Base-by-base conservation (phyloP, 139 green algal genomes). In the Helicosporidium sp. region DNA sequence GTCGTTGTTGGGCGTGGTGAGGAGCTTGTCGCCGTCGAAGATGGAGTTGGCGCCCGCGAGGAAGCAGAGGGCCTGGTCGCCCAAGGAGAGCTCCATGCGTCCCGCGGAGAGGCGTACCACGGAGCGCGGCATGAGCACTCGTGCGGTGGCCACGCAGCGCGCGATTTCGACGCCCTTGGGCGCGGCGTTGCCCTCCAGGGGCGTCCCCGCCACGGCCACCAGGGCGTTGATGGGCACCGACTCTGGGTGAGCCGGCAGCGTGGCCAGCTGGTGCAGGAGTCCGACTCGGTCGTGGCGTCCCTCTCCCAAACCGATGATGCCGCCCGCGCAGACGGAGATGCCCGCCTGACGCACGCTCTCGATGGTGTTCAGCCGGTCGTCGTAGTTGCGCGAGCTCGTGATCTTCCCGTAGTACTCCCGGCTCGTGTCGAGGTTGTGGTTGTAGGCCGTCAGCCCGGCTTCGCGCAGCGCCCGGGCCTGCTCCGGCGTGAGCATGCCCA, bases 341-440 rank as follows among this genome's bases (percentile, higher is more conserved):
- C 89, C 88, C 2, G 88, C 88, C 25, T 85, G 61, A 18, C 85
- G 68, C 52, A 95, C 87, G 23, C 62, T 65, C 41, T 70, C 57
- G 26, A 97, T 66, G 7, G 88, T 97, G 10, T 70, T 46, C 24
- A 95, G 77, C 1, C 84, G 69, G 68, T 94, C 84, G 64, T 88
- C 78, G 48, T 94, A 96, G 26, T 86, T 92, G 36, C 88, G 70
- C 12, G 76, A 87, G 37, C 72, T 80, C 19, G 90, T 94, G 50
- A 96, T 73, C 58, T 89, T 85, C 40, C 47, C 46, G 65, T 96
- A 95, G 64, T 79, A 93, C 72, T 98, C 89, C 17, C 75, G 82
- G 34, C 53, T 77, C 33, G 89, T 97, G 80, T 98, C 89, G 46
- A 98, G 70, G 72, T 98, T 98, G 75, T 98, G 89, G 73, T 98